Percentiles rank a stretch among this genome's conserved stretches.
Evolutionary conservation across 2,329 filamentous ascomycete species (phyloP).

Genomic region (Talaromyces marneffei): DNA sequence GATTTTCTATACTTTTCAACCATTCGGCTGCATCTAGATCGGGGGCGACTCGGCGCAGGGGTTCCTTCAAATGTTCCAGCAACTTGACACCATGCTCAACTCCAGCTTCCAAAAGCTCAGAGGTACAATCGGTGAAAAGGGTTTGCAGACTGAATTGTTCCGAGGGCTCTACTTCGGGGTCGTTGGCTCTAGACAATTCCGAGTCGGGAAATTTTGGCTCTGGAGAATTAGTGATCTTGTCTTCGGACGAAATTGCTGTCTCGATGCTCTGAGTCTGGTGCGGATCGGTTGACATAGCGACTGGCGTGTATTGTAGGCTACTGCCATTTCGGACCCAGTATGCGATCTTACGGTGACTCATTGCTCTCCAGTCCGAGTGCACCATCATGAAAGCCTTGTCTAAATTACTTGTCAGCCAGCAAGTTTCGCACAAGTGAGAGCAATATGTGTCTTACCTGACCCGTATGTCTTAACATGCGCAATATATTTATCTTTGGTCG

Average conservation of each 20-base stretch:
- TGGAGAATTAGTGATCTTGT: neutral
- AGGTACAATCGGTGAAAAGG: neutral
- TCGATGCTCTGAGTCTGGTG: neutral
- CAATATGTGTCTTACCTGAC: neutral
- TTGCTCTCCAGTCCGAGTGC: neutral
- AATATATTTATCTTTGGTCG: neutral
- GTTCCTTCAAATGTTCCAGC: slow-evolving; percentile 3
- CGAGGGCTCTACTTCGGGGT: neutral
- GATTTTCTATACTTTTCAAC: neutral
- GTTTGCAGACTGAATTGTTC: slow-evolving; percentile 1
- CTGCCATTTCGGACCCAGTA: neutral
- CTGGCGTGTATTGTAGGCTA: neutral
- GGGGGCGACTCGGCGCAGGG: slow-evolving; percentile 1
- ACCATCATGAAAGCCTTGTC: slow-evolving; percentile 1
- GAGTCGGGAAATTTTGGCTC: neutral
- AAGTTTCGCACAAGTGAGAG: neutral
- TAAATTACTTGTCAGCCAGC: neutral
- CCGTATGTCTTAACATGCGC: neutral
- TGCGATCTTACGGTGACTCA: slow-evolving; percentile 1
- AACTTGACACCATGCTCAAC: slow-evolving; percentile 2
- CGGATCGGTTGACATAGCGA: neutral
- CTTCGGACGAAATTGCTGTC: neutral
- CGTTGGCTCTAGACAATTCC: neutral
- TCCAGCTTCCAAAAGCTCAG: slow-evolving; percentile 5
- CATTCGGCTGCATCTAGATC: slow-evolving; percentile 5